Evolutionary conservation across 2,329 filamentous ascomycete genomes (phyloP).

Genomic region (Pezicula rhizophila): DNA sequence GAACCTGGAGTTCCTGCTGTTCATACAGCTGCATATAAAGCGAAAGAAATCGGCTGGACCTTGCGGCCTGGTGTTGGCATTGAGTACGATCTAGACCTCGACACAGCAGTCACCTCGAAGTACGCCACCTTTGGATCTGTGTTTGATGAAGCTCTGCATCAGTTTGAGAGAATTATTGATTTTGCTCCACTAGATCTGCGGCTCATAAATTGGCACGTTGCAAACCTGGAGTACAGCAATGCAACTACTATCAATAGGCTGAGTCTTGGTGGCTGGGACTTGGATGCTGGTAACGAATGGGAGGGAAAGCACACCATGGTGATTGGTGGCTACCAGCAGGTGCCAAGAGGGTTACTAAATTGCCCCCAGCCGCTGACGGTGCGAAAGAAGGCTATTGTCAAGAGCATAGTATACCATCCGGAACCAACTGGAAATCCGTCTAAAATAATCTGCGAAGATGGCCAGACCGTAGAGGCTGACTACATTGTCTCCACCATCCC

Average conservation of each 20-base stretch:
- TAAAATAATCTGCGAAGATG: constrained; percentile 70
- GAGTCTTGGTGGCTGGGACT: constrained; percentile 89
- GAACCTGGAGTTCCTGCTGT: constrained; percentile 64
- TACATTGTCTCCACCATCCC: constrained; percentile 86
- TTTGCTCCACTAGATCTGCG: constrained; percentile 82
- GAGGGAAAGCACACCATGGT: constrained; percentile 93
- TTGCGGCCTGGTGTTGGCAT: constrained; percentile 58
- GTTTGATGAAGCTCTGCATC: constrained; percentile 82
- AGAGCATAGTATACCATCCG: constrained; percentile 60
- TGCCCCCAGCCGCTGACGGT: constrained; percentile 74
- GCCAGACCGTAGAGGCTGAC: constrained; percentile 74
- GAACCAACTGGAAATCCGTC: constrained; percentile 42
- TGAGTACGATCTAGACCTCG: constrained; percentile 65
- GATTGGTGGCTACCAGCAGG: constrained; percentile 86
- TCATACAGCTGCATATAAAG: constrained; percentile 69
- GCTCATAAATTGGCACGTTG: constrained; percentile 95
- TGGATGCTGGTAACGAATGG: constrained; percentile 96
- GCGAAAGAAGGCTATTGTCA: constrained; percentile 66
- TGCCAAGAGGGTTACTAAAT: constrained; percentile 79
- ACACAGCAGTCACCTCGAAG: constrained; percentile 52
- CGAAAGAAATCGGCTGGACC: constrained; percentile 75
- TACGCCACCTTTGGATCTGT: constrained; percentile 80
- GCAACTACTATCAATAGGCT: constrained; percentile 81
- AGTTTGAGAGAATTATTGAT: constrained; percentile 79
- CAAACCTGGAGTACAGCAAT: constrained; percentile 96